A percentile compares a stretch with the other conserved stretches of the same genome.
Evolutionary conservation across 176 grass and related monocot genomes (phyloP).

Genomic region (Oryza rufipogon): DNA sequence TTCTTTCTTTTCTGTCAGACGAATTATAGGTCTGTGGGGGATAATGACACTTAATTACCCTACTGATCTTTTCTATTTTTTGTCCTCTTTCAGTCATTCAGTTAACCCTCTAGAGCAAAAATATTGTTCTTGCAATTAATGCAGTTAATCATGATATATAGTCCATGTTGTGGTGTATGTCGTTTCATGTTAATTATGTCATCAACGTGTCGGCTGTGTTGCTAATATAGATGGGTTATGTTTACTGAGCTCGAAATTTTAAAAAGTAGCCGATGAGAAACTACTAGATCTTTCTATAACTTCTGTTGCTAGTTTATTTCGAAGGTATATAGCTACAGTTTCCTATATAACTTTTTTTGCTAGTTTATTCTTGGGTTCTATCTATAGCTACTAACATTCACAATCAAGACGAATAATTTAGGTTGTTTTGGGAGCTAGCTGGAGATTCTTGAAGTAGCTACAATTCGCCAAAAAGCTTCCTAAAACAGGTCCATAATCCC

Average conservation of each 20-base stretch:
- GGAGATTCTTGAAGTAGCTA: no score
- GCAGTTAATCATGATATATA: not conserved
- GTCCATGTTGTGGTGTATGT: not conserved
- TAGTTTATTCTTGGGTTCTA: not conserved
- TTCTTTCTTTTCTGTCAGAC: not conserved
- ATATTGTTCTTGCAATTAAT: conserved; percentile 6
- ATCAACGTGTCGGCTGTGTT: not conserved
- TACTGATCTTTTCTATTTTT: not conserved
- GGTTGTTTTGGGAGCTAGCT: no score
- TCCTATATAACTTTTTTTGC: not conserved
- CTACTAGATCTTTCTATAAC: not conserved
- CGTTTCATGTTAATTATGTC: not conserved
- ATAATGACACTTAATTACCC: conserved; percentile 15
- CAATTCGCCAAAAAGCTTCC: no score
- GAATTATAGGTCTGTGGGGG: not conserved
- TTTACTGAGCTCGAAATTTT: not conserved
- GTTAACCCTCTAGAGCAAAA: not conserved
- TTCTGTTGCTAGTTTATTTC: not conserved
- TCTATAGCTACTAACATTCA: not conserved
- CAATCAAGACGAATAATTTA: not conserved
- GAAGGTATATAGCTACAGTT: no score
- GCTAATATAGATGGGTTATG: not conserved
- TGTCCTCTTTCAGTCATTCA: not conserved
- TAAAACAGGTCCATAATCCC: no score
- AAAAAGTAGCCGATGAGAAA: not conserved